Evolutionary conservation across 352 stramenopile genomes (phyloP), one percentile per base, ranked within the genome.

Genomic region (Pythium insidiosum): DNA sequence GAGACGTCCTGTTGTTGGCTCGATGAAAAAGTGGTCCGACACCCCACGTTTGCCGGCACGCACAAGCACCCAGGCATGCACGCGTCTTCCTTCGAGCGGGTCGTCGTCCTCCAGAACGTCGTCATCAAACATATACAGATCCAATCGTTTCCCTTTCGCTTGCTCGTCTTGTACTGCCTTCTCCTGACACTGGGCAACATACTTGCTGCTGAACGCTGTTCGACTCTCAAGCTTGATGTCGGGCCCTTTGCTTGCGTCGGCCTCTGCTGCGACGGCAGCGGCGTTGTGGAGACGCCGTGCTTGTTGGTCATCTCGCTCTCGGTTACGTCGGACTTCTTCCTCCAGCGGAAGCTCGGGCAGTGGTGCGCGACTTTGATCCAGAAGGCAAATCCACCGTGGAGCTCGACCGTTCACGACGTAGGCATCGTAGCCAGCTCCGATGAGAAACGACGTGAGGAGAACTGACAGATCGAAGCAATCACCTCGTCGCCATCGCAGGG

Each of bases 401-500:
- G 88, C 91, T 11, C 68, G 54, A 2, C 95, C 95, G 26, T 91
- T 70, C 6, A 97, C 90, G 10, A 97, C 86, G 51, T 96, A 98
- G 3, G 94, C 94, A 50, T 98, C 94, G 55, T 97, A 98, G 0
- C 94, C 94, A 6, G 82, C 79, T 12, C 94, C 95, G 28, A 98
- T 68, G 11, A 98, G 68, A 30, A 97, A 96, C 7, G 84, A 97
- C 22, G 53, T 73, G 0, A 98, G 56, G 6, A 98, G 48, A 28
- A 86, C 73, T 5, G 91, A 74, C 38, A 97, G 71, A 52, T 98
- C 95, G 50, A 97, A 98, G 43, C 74, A 84, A 53, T 98, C 95
- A 18, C 88, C 95, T 13, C 81, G 72, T 21, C 70, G 71, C 73
- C 84, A 95, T 13, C 83, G 71, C 1, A 98, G 48, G 11, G 88